phyloP scores from a whole-genome alignment of 2,329 filamentous ascomycete species.

The Talaromyces sp. region DNA sequence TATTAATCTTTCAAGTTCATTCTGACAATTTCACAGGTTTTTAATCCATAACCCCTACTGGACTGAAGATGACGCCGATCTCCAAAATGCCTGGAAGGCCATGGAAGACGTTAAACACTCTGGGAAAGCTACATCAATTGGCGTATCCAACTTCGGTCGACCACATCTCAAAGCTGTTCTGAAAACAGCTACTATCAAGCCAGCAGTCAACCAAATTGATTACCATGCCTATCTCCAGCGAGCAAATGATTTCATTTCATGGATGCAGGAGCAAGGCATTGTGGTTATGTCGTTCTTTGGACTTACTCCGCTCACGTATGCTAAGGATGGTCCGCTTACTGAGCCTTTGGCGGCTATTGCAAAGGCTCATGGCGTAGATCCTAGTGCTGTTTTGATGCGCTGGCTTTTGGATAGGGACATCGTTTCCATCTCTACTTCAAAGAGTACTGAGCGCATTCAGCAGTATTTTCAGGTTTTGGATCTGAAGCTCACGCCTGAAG shows the following conservation, averaged over 20 bases:
- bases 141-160: neutral
- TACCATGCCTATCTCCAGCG: neutral
- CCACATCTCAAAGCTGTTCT: neutral
- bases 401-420: neutral
- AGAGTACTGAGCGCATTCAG: neutral
- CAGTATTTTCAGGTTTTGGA: neutral
- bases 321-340: neutral
- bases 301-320: neutral
- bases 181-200: neutral
- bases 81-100: neutral
- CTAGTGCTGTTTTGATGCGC: neutral
- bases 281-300: neutral
- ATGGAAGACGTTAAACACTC: neutral
- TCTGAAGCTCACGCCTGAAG: neutral
- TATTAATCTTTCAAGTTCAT: too few species aligned
- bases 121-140: neutral
- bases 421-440: neutral
- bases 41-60: neutral
- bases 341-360: neutral
- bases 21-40: neutral
- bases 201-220: neutral
- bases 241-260: neutral
- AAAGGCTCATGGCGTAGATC: neutral
- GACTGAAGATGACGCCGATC: neutral
- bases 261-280: neutral